These are phyloP conservation scores for Aspergillus arachidicola DNA, from an alignment of 2,329 filamentous ascomycete genomes.

Conservation along the genomic window DNA sequence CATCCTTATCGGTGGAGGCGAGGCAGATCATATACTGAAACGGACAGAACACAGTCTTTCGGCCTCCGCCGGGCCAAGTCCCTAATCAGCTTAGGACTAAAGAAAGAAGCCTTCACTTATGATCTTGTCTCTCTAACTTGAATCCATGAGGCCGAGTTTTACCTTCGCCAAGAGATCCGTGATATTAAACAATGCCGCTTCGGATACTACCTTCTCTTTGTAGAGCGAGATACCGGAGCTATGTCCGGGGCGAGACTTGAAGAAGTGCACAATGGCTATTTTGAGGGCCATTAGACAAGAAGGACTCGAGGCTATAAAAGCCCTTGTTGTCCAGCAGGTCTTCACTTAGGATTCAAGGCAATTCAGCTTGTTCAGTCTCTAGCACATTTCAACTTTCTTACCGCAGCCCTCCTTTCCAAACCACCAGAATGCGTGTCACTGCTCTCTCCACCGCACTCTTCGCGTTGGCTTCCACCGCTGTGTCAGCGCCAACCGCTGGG, in stretches of 20 bases:
- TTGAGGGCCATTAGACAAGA: background rate
- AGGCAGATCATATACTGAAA: background rate
- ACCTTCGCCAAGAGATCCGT: conserved; percentile 1
- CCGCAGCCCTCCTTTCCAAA: background rate
- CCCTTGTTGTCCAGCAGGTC: background rate
- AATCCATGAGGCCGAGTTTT: background rate
- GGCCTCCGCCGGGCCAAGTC: conserved; percentile 30
- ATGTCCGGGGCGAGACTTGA: background rate
- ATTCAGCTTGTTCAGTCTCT: background rate
- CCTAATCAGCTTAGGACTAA: background rate
- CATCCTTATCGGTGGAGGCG: conserved; percentile 1
- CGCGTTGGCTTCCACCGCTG: conserved; percentile 22
- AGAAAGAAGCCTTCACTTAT: background rate
- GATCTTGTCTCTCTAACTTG: background rate
- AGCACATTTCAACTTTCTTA: background rate
- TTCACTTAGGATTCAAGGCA: background rate
- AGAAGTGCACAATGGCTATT: background rate
- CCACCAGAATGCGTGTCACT: conserved; percentile 25
- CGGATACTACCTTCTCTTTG: conserved; percentile 5
- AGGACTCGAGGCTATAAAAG: background rate
- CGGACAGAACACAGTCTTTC: background rate
- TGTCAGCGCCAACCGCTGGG: conserved; percentile 19
- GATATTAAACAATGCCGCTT: background rate
- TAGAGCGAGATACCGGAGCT: background rate
- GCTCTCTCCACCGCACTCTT: conserved; percentile 25